These are phyloP conservation scores for Aspergillus alliaceus DNA, from an alignment of 2,329 filamentous ascomycete species.

Conservation along the genomic window DNA sequence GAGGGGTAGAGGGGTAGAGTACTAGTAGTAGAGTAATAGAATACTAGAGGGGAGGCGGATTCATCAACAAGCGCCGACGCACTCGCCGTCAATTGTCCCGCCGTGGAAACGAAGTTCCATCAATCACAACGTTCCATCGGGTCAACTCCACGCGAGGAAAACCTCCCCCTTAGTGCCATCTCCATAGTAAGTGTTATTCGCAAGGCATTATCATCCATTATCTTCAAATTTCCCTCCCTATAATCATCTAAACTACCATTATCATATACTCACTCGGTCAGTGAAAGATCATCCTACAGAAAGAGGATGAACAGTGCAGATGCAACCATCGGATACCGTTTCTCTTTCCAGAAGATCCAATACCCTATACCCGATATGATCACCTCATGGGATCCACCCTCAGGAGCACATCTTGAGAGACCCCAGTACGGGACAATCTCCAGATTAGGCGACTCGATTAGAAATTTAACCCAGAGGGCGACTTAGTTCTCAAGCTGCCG, in stretches of 20 bases:
- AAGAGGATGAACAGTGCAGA: not conserved
- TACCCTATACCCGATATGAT: not conserved
- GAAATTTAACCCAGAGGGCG: not conserved
- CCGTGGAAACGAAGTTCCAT: slow-evolving; percentile 6
- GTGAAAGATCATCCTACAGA: not conserved
- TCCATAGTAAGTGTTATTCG: not conserved
- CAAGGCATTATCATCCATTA: not conserved
- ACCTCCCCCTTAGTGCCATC: not conserved
- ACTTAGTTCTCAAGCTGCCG: not conserved
- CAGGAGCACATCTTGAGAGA: not conserved
- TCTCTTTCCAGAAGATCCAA: not conserved
- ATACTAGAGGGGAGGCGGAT: too few species aligned
- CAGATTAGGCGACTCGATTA: not conserved
- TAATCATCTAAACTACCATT: not conserved
- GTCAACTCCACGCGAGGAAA: not conserved
- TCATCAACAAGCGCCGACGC: not conserved
- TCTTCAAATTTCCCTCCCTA: not conserved
- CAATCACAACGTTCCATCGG: slow-evolving; percentile 10
- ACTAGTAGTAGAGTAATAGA: too few species aligned
- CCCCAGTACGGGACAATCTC: not conserved
- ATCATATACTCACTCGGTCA: not conserved
- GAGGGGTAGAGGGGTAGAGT: not conserved
- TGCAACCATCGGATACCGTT: slow-evolving; percentile 6
- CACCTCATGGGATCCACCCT: not conserved
- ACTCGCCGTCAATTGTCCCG: slow-evolving; percentile 1